phyloP scores from a whole-genome alignment of 441 rosid species.

The Arabidopsis lyrata region DNA sequence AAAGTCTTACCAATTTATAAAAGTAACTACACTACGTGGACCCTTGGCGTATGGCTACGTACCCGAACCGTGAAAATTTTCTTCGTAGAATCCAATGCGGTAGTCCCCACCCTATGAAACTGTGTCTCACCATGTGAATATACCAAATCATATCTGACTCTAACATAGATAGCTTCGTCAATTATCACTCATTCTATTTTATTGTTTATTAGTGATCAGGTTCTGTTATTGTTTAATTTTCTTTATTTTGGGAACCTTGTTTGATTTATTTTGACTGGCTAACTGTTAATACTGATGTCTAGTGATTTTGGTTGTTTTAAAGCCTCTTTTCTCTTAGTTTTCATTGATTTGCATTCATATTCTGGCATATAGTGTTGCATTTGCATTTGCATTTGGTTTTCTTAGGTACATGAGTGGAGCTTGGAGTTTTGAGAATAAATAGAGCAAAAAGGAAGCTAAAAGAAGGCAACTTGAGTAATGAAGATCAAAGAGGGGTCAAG shows the following conservation, averaged over 20 bases:
- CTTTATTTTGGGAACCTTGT: neutral
- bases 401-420: no score
- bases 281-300: no score
- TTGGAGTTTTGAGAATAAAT: no score
- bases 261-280: neutral
- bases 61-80: neutral
- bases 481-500: no score
- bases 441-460: no score
- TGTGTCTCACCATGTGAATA: conserved; percentile 18
- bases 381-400: no score
- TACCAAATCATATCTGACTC: conserved; percentile 25
- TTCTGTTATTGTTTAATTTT: neutral
- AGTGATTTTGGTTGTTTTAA: no score
- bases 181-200: neutral
- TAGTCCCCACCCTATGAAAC: conserved; percentile 28
- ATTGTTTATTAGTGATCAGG: neutral
- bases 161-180: conserved; percentile 19
- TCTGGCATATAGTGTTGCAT: no score
- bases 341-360: no score
- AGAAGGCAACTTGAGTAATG: no score
- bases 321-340: no score
- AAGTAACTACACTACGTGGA: conserved; percentile 16
- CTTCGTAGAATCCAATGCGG: conserved; percentile 31
- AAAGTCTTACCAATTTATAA: neutral
- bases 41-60: neutral